phyloP scores from a whole-genome alignment of 2,329 filamentous ascomycete species.

The Karstenula rhodostoma region DNA sequence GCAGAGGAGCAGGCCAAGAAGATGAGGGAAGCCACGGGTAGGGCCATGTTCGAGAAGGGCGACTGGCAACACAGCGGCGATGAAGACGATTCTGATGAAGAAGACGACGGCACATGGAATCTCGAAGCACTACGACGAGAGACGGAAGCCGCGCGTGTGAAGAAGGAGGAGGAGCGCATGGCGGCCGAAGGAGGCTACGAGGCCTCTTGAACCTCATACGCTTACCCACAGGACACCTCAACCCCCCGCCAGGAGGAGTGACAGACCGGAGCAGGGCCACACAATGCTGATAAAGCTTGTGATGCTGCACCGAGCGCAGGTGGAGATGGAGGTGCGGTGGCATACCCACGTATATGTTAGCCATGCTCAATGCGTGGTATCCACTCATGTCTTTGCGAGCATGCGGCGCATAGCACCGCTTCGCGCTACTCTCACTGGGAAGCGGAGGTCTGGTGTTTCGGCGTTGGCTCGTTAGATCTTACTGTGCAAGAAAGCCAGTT shows the following conservation, averaged over 20 bases:
- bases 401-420: constrained; percentile 8
- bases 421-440: constrained; percentile 9
- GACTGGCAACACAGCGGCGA: constrained; percentile 75
- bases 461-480: not conserved
- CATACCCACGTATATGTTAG: constrained; percentile 3
- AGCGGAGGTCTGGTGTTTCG: constrained; percentile 14
- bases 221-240: not conserved
- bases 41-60: constrained; percentile 94
- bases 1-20: constrained; percentile 89
- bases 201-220: constrained; percentile 26
- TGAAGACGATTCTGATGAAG: constrained; percentile 60
- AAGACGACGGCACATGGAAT: constrained; percentile 74
- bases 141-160: constrained; percentile 77
- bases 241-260: constrained; percentile 5
- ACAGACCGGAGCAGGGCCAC: constrained; percentile 24
- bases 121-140: constrained; percentile 82
- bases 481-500: not conserved
- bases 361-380: not conserved
- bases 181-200: constrained; percentile 31
- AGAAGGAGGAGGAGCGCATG: constrained; percentile 79
- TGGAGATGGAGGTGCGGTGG: not conserved
- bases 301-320: constrained; percentile 22
- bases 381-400: constrained; percentile 4
- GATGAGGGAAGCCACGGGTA: constrained; percentile 94
- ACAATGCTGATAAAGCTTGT: constrained; percentile 48